These are phyloP conservation scores for Glycyrrhiza uralensis DNA, from an alignment of 306 rosid genomes.

Conservation along the genomic window DNA sequence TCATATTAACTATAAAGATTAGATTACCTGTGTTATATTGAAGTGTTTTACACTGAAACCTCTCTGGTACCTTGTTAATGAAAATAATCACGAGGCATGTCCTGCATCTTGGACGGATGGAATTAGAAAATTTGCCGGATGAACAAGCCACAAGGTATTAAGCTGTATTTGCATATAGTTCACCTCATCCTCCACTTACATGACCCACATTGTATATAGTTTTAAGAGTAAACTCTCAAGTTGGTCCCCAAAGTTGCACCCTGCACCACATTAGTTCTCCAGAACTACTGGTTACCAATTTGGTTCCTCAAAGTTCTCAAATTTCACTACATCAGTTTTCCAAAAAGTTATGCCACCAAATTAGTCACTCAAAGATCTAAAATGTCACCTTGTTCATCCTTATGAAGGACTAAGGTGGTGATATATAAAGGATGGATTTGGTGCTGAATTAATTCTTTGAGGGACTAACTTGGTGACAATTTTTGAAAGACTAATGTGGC, in stretches of 20 bases:
- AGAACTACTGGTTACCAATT: neutral
- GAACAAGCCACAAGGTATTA: neutral
- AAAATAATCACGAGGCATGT: neutral
- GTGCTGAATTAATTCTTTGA: neutral
- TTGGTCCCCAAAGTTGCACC: neutral
- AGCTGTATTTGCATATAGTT: neutral
- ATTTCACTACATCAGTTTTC: neutral
- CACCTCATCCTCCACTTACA: neutral
- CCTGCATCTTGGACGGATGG: neutral
- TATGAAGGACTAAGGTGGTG: neutral
- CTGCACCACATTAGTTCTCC: neutral
- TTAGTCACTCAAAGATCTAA: neutral
- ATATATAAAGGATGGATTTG: neutral
- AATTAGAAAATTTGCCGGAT: neutral
- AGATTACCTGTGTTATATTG: neutral
- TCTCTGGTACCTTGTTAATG: neutral
- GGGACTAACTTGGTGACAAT: neutral
- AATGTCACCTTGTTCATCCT: neutral
- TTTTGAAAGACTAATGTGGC: neutral
- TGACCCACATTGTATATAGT: neutral
- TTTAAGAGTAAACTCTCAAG: neutral
- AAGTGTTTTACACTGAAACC: neutral
- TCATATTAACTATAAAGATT: neutral
- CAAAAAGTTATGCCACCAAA: neutral
- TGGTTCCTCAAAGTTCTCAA: neutral